Conservation (phyloP, 2,329 filamentous ascomycete genomes). For the Stylonectria norvegica region DNA sequence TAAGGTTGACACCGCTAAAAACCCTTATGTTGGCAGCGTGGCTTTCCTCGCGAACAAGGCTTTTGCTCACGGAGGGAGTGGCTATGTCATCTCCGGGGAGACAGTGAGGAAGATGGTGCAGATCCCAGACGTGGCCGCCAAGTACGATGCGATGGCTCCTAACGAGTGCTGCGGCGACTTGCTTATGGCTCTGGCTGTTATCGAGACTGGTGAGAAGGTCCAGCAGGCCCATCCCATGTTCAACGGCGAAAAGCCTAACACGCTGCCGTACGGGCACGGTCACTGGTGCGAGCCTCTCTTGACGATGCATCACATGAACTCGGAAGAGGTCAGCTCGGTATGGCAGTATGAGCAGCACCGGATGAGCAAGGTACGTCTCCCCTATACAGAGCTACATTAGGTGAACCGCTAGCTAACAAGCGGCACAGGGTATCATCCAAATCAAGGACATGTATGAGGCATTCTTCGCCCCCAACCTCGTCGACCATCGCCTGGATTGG, state of each 20-base stretch:
- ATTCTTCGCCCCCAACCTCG: constrained; percentile 45
- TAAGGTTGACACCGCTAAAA: constrained; percentile 39
- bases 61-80: constrained; percentile 57
- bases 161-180: constrained; percentile 51
- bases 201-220: constrained; percentile 43
- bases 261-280: constrained; percentile 44
- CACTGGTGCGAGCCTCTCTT: constrained; percentile 58
- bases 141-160: constrained; percentile 45
- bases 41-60: constrained; percentile 43
- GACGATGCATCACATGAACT: constrained; percentile 54
- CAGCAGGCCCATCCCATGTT: constrained; percentile 50
- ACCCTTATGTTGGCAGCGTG: constrained; percentile 50
- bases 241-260: constrained; percentile 53
- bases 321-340: constrained; percentile 48
- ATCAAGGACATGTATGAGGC: constrained; percentile 49
- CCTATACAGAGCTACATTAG: too few species aligned
- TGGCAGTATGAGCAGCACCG: constrained; percentile 54
- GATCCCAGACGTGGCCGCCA: constrained; percentile 41
- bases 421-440: constrained; percentile 38
- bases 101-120: constrained; percentile 48
- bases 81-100: constrained; percentile 52
- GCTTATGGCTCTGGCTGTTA: constrained; percentile 46
- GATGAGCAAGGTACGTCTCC: constrained; percentile 37
- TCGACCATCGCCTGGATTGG: constrained; percentile 45
- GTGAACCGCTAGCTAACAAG: constrained; percentile 8